Base-by-base conservation (phyloP, 192 early-diverging fungal species). In the Umbelopsis sp. region DNA sequence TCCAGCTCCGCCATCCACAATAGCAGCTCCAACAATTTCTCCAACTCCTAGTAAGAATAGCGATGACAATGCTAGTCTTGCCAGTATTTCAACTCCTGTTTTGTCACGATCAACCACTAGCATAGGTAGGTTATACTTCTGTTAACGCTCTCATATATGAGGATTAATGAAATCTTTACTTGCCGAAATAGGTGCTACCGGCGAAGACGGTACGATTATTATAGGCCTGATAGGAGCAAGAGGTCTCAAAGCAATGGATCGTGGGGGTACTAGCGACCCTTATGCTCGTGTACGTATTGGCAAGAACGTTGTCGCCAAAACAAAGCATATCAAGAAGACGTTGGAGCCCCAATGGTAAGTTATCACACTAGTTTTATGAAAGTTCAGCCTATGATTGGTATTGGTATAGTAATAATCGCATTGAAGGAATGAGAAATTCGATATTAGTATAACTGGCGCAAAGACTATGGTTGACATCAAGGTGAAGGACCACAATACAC, bases 401-500 rank as follows among this genome's bases (percentile, higher is more conserved):
- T 11, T 54, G 29, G 26, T 20, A 69, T 71, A 69, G 21, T 22
- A 16, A 2, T 44, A 56, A n/a, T 50, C 1, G 4, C 20, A n/a
- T 22, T 56, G 31, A 9, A 76, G 74, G 79, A 77, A 81, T 59
- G 79, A 81, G 50, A 69, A 49, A 10, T 81, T 77, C 49, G 34
- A 70, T 22, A 2, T 49, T 8, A 66, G 59, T 38, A 31, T 81
- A 4, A 74, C 65, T 21, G 70, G 62, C 31, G 71, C 73, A 6
- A 82, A 83, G 17, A 45, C 77, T 56, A 68, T 65, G 25, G 71
- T 93, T 52, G 79, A 87, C 41, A 77, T 95, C 54, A 78, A 79
- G 47, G 82, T 95, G 22, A 81, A 85, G 52, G 91, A 94, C 75
- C 86, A 92, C 69, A 94, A 95, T 76, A 80, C 84, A 2, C 56